phyloP scores from a whole-genome alignment of 2,329 filamentous ascomycete species.

The Arthrocladium fulminans region DNA sequence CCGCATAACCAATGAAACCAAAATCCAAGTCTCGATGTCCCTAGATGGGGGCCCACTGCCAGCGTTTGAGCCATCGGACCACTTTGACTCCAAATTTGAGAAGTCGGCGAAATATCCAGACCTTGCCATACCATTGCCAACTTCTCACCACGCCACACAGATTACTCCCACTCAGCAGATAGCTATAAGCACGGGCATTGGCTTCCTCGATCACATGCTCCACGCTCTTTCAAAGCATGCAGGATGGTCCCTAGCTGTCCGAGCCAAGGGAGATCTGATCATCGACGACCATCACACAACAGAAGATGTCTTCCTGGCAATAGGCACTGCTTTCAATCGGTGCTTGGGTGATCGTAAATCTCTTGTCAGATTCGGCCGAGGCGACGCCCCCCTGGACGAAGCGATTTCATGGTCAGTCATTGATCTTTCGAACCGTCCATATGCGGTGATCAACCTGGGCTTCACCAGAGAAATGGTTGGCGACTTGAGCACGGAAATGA shows the following conservation, averaged over 20 bases:
- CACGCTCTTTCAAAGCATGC: constrained; percentile 93
- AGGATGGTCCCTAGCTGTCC: constrained; percentile 80
- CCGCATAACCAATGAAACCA: constrained; percentile 96
- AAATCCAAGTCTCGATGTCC: constrained; percentile 85
- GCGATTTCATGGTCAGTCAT: constrained; percentile 88
- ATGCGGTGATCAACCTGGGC: constrained; percentile 71
- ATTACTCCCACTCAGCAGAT: constrained; percentile 77
- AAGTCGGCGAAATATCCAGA: constrained; percentile 33
- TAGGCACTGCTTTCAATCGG: constrained; percentile 73
- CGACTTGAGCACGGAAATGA: constrained; percentile 89
- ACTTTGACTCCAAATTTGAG: constrained; percentile 17
- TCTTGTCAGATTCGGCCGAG: constrained; percentile 81
- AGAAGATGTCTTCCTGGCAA: constrained; percentile 87
- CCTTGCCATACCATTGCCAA: constrained; percentile 33
- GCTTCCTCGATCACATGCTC: constrained; percentile 97
- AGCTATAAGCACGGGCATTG: constrained; percentile 83
- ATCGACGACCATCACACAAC: constrained; percentile 99
- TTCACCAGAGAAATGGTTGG: constrained; percentile 88
- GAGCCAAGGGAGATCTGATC: constrained; percentile 81
- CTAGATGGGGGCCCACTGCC: constrained; percentile 65
- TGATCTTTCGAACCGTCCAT: constrained; percentile 88
- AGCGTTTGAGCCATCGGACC: constrained; percentile 17
- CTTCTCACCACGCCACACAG: constrained; percentile 70
- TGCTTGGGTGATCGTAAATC: constrained; percentile 72
- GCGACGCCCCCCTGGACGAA: constrained; percentile 91